These are phyloP conservation scores for Cercophora samala DNA, from an alignment of 495 filamentous ascomycete genomes.

Conservation along the genomic window DNA sequence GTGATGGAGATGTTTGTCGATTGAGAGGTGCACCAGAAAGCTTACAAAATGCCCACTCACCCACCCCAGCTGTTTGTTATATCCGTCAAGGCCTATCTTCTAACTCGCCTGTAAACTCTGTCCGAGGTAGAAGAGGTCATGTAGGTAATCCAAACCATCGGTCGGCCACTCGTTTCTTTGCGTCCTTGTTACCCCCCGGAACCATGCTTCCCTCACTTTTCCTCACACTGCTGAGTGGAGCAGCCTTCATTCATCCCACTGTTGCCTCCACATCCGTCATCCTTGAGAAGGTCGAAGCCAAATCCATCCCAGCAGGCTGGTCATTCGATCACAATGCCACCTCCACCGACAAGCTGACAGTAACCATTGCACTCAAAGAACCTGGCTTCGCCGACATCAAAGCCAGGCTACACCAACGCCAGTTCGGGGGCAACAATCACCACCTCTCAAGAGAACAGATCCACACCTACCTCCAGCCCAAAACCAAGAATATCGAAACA, in stretches of 20 bases:
- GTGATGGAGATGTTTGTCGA: not conserved
- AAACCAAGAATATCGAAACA: slow-evolving; percentile 15
- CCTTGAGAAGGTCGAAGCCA: slow-evolving; percentile 21
- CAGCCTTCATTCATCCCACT: slow-evolving; percentile 21
- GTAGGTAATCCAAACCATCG: not conserved
- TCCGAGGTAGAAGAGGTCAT: not conserved
- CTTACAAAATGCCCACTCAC: not conserved
- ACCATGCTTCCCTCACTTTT: slow-evolving; percentile 20
- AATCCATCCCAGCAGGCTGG: slow-evolving; percentile 28
- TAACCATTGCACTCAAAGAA: slow-evolving; percentile 40
- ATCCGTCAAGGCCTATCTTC: not conserved
- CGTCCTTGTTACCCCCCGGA: not conserved
- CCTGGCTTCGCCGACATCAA: slow-evolving; percentile 37
- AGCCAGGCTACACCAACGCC: slow-evolving; percentile 25
- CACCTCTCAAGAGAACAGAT: slow-evolving; percentile 36
- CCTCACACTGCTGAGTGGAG: slow-evolving; percentile 19
- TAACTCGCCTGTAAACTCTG: not conserved
- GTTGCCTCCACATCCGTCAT: slow-evolving; percentile 20
- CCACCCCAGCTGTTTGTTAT: not conserved
- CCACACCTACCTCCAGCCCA: slow-evolving; percentile 29
- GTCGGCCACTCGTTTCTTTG: not conserved
- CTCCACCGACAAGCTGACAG: slow-evolving; percentile 27
- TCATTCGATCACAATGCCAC: slow-evolving; percentile 21
- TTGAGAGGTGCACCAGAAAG: not conserved
- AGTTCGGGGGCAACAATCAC: slow-evolving; percentile 6